Base-by-base conservation (phyloP, 2,329 filamentous ascomycete species). In the Xylaria sp. region DNA sequence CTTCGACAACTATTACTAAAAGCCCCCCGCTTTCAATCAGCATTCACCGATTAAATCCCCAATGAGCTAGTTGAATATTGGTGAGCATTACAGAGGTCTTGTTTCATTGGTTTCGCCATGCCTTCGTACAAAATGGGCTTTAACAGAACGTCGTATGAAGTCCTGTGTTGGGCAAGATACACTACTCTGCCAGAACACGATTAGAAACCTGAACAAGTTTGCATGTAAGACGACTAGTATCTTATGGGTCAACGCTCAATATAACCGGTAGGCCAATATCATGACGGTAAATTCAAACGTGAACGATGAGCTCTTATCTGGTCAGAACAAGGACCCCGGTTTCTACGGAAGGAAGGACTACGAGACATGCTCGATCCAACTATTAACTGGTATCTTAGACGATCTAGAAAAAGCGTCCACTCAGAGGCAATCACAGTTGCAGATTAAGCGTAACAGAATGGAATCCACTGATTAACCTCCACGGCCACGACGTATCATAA, bases 101-200 rank as follows among this genome's bases (percentile, higher is more conserved):
- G 27, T 5, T 9, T 21, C 44, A 23, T 47, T 2, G 9, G 3
- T n/a, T 6, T 27, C 21, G 23, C 16, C 44, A 51, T 51, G 13
- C 13, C 25, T 23, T 21, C 10, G 9, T 25, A 51, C 8, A 21
- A 25, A 48, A 60, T 60, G 42, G 40, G 6, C 5, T 48, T 48
- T 18, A 10, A 18, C 18, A 50, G 18, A 5, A 21, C 3, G 10
- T 27, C 47, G 10, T 18, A 29, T 18, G 8, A 5, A n/a, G 29
- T 61, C 13, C 55, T 47, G 8, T 60, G 47, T 29, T 65, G 54
- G 62, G 62, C 47, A 5, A 51, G 47, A 18, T 47, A 65, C n/a
- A 37, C 29, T 44, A 60, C 44, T 27, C 44, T 60, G 8, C 35
- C 60, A 4, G 18, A 53, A 16, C 16, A 53, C 18, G 35, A 58